phyloP scores from a whole-genome alignment of 176 grass and related monocot species.

The Aegilops umbellulata region DNA sequence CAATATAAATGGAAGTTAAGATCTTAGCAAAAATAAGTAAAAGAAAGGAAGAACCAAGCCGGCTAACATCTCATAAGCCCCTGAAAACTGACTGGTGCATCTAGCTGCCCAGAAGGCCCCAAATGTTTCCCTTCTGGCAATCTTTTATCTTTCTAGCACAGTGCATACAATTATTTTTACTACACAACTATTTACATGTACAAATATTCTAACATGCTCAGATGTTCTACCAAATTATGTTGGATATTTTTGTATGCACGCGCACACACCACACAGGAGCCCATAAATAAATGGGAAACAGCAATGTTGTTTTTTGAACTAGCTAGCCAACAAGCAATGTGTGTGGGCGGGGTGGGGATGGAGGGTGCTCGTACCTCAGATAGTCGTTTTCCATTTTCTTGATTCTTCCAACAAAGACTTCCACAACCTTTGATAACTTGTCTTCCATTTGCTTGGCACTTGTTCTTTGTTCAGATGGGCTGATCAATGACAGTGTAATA shows the following conservation, averaged over 20 bases:
- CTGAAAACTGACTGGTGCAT: constrained; percentile 1
- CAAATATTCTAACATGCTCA: background rate
- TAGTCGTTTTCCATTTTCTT: constrained; percentile 73
- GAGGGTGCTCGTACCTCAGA: constrained; percentile 47
- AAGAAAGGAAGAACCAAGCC: background rate
- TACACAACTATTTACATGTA: background rate
- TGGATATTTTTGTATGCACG: background rate
- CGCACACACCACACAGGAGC: background rate
- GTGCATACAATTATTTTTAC: background rate
- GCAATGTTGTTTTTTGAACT: background rate
- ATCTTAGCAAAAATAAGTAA: background rate
- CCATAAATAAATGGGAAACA: constrained; percentile 3
- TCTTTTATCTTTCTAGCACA: background rate
- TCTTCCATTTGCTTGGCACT: constrained; percentile 61
- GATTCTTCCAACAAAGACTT: constrained; percentile 81
- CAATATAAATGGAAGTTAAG: background rate
- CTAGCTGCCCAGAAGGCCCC: background rate
- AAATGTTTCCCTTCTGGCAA: background rate
- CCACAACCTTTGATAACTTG: constrained; percentile 57
- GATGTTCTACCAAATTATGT: background rate
- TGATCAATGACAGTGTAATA: constrained; percentile 48
- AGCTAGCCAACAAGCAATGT: background rate
- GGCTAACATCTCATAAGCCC: background rate
- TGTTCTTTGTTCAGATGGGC: constrained; percentile 50
- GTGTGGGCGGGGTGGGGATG: background rate